Base-by-base conservation (phyloP, 1,284 basidiomycete genomes). In the Phylloporus sp. region DNA sequence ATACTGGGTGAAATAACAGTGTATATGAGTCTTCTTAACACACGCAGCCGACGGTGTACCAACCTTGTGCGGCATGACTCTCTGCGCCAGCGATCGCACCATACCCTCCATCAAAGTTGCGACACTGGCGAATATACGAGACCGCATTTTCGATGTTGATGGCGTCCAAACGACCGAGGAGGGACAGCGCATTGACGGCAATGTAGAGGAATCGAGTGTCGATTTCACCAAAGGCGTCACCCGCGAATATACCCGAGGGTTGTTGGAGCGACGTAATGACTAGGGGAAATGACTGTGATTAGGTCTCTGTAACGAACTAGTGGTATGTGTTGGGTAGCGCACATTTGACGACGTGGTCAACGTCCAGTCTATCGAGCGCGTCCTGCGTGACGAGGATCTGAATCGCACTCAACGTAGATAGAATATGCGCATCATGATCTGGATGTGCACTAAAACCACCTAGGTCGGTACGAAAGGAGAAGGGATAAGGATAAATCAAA, bases 21-120 rank as follows among this genome's bases (percentile, higher is more conserved):
- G 18, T 13, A 12, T 7, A 15, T 34, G 22, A 2, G 28, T 15
- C 18, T 34, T 37, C 72, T 10, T 34, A 11, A 28, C n/a, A 15
- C 22, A n/a, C n/a, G 31, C 13, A 24, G 18, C 6, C 31, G 28
- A 18, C 10, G 20, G 22, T 24, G 50, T 22, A 28, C 84, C 51
- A 62, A 96, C 96, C 94, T 85, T 96, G 94, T 0, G 86, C 93
- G 11, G 96, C 89, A 79, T 98, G 97, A 67, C 91, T 95, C 79
- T 99, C 97, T 2, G 93, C 95, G 0, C 96, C 97, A 13, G 87
- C 84, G 26, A 81, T 78, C 46, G 84, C 88, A 17, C 97, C 97
- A 70, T 98, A 99, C 0, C 96, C 97, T 6, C 96, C 96, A 74
- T 99, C 97, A 74, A 96, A 97, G 76, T 99, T 99, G 72, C 84